phyloP scores from a whole-genome alignment of 2,329 filamentous ascomycete genomes.

The Colletotrichum siamense region DNA sequence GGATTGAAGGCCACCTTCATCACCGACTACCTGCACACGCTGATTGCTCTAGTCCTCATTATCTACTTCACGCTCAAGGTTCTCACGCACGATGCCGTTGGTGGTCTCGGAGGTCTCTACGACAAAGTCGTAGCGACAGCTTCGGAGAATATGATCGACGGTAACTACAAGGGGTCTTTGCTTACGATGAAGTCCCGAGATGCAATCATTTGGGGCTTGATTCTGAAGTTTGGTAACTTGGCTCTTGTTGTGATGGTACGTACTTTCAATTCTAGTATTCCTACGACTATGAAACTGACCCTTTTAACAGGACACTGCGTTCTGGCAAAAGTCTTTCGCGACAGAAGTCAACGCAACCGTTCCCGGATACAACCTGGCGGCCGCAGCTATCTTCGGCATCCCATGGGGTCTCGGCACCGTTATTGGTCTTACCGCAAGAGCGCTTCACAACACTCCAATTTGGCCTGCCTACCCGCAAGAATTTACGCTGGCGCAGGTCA shows the following conservation, averaged over 20 bases:
- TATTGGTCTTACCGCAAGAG: background rate
- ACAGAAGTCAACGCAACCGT: background rate
- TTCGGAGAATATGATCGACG: background rate
- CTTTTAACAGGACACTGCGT: background rate
- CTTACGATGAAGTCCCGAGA: background rate
- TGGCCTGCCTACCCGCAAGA: background rate
- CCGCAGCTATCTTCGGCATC: background rate
- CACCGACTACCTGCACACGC: background rate
- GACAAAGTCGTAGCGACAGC: background rate
- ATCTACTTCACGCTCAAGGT: background rate
- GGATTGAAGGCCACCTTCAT: background rate
- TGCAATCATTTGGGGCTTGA: background rate
- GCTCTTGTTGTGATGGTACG: background rate
- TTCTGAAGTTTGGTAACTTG: background rate
- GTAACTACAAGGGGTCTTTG: background rate
- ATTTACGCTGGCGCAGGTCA: background rate
- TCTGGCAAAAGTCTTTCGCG: background rate
- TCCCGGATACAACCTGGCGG: background rate
- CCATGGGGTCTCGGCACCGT: background rate
- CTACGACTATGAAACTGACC: background rate
- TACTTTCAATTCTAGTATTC: background rate
- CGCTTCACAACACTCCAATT: background rate
- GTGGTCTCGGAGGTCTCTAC: background rate
- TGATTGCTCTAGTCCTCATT: background rate
- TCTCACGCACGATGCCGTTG: background rate